Conservation (phyloP, 2,329 filamentous ascomycete genomes). For the Sporothrix euskadiensis region DNA sequence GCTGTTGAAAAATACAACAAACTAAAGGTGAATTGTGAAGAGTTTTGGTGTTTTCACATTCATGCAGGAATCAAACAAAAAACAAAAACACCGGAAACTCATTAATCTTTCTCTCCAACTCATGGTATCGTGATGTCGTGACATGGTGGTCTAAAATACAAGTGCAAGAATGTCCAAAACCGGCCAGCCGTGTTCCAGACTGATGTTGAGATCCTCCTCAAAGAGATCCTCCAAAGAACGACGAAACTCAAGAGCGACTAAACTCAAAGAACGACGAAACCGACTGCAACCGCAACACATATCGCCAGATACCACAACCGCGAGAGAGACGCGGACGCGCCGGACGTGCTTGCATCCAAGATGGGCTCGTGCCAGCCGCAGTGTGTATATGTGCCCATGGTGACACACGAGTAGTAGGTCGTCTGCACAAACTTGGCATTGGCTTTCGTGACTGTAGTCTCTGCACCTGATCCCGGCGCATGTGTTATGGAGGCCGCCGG, state of each 20-base stretch:
- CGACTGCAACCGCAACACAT: background rate
- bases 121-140: background rate
- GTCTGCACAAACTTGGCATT: conserved; percentile 40
- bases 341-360: conserved; percentile 33
- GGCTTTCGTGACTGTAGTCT: conserved; percentile 1
- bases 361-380: conserved; percentile 46
- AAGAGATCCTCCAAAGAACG: no score
- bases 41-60: background rate
- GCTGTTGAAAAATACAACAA: conserved; percentile 12
- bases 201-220: background rate
- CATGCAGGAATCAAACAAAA: conserved; percentile 23
- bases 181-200: background rate
- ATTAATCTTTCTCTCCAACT: background rate
- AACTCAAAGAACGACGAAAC: background rate
- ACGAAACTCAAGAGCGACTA: no score
- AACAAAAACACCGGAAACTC: conserved; percentile 24
- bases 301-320: background rate
- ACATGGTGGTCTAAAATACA: background rate
- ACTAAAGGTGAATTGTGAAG: conserved; percentile 5
- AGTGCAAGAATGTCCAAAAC: background rate
- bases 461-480: background rate
- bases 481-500: conserved; percentile 29
- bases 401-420: conserved; percentile 45
- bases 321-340: background rate
- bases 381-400: conserved; percentile 39